These are phyloP conservation scores for Claviceps capensis DNA, from an alignment of 2,329 filamentous ascomycete genomes.

Conservation along the genomic window DNA sequence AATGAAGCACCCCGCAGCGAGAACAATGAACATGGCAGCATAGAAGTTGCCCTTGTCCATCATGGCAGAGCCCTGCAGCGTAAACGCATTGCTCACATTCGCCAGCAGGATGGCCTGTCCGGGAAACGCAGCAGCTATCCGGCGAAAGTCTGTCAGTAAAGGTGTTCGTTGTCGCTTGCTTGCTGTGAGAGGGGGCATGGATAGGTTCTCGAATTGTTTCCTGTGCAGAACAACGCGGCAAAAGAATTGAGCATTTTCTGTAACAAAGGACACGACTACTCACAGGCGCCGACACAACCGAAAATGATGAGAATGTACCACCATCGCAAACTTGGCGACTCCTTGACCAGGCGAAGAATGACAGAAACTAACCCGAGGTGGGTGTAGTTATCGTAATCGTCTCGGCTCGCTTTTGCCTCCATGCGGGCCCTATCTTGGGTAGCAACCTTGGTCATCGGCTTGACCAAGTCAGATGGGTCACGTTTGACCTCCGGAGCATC, in stretches of 20 bases:
- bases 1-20: conserved; percentile 30
- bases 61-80: conserved; percentile 18
- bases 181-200: no score
- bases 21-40: conserved; percentile 40
- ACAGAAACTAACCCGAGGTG: conserved; percentile 17
- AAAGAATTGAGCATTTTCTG: neutral
- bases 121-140: conserved; percentile 23
- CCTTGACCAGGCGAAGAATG: conserved; percentile 21
- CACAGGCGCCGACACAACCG: conserved; percentile 16
- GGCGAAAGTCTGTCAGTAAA: no score
- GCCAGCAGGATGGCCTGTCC: conserved; percentile 30
- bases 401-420: conserved; percentile 21
- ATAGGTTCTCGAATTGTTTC: no score
- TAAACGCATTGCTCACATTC: conserved; percentile 28
- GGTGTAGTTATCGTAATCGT: conserved; percentile 22
- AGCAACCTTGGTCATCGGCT: conserved; percentile 18
- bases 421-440: conserved; percentile 18
- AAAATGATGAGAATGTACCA: conserved; percentile 20
- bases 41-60: conserved; percentile 34
- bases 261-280: conserved; percentile 1
- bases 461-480: conserved; percentile 12
- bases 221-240: no score
- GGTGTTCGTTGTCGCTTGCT: no score
- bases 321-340: conserved; percentile 23
- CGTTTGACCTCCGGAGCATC: neutral